A percentile compares a stretch with the other conserved stretches of the same genome.
Conservation (phyloP, 805 yeast genomes). For the Candida coquimbonensis region DNA sequence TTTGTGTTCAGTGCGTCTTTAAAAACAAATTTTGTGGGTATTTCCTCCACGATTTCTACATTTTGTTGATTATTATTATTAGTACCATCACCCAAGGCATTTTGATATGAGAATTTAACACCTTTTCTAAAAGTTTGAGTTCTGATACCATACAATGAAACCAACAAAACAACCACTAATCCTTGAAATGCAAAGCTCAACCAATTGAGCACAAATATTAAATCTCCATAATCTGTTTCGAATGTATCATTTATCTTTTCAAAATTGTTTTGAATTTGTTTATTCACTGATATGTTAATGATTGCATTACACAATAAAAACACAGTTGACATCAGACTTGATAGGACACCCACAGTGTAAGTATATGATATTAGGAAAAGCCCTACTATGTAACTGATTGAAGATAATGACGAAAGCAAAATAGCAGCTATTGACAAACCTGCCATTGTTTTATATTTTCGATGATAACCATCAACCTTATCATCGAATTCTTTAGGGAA, state of each 20-base stretch:
- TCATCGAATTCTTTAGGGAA: neutral
- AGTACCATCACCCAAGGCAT: neutral
- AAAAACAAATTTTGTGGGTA: neutral
- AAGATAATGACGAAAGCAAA: neutral
- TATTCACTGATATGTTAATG: neutral
- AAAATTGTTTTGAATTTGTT: neutral
- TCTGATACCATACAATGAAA: neutral
- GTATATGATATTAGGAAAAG: conserved; percentile 1
- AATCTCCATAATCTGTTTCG: conserved; percentile 2
- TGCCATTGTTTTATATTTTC: conserved; percentile 1
- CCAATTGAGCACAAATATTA: conserved; percentile 4
- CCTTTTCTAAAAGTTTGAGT: conserved; percentile 3
- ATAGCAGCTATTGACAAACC: conserved; percentile 2
- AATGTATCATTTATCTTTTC: neutral
- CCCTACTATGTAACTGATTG: conserved; percentile 2
- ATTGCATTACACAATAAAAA: conserved; percentile 3
- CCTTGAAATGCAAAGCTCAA: conserved; percentile 4
- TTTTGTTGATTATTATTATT: neutral
- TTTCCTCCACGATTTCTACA: neutral
- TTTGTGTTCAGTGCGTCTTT: conserved; percentile 1
- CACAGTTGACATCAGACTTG: conserved; percentile 2
- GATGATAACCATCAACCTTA: neutral
- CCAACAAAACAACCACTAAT: conserved; percentile 1
- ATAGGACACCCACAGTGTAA: conserved; percentile 2
- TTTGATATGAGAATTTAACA: conserved; percentile 1